Evolutionary conservation across 1,139 yeast genomes (phyloP).

Genomic region (Debaryomycetaceae sp.): DNA sequence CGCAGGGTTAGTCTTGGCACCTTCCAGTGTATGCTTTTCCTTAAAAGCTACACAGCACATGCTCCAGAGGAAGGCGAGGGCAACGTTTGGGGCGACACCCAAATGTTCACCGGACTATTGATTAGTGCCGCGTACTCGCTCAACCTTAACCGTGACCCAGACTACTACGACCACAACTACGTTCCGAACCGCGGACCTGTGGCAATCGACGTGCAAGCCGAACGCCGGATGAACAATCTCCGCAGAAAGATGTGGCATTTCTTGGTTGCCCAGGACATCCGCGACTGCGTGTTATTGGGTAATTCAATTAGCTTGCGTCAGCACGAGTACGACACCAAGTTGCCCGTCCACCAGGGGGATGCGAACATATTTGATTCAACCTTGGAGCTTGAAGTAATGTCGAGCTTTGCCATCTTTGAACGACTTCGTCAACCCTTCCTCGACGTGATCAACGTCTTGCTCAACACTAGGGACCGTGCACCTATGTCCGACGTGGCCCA

Average conservation of each 20-base stretch:
- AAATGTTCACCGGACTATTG: conserved; percentile 24
- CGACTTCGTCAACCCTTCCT: conserved; percentile 3
- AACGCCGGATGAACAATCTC: conserved; percentile 8
- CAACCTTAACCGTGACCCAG: conserved; percentile 32
- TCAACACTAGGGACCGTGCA: conserved; percentile 4
- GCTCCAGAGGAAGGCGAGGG: conserved; percentile 37
- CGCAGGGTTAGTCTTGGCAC: conserved; percentile 37
- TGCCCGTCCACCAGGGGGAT: conserved; percentile 18
- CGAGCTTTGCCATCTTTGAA: conserved; percentile 4
- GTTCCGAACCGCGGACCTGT: conserved; percentile 9
- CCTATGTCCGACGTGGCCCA: conserved; percentile 4
- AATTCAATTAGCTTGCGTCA: conserved; percentile 14
- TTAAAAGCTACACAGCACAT: conserved; percentile 23
- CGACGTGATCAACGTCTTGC: conserved; percentile 1
- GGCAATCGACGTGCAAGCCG: not conserved
- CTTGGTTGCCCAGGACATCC: conserved; percentile 18
- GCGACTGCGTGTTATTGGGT: conserved; percentile 9
- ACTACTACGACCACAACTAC: conserved; percentile 5
- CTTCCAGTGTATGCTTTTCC: conserved; percentile 33
- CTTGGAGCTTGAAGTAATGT: conserved; percentile 18
- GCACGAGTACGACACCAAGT: conserved; percentile 19
- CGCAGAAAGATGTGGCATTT: conserved; percentile 19
- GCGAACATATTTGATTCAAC: conserved; percentile 15
- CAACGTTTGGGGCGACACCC: conserved; percentile 37
- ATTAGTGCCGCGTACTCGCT: conserved; percentile 28